Percentiles rank a stretch among this genome's conserved stretches.
Conservation (phyloP, 2,329 filamentous ascomycete genomes). For the Xylaria sp. region DNA sequence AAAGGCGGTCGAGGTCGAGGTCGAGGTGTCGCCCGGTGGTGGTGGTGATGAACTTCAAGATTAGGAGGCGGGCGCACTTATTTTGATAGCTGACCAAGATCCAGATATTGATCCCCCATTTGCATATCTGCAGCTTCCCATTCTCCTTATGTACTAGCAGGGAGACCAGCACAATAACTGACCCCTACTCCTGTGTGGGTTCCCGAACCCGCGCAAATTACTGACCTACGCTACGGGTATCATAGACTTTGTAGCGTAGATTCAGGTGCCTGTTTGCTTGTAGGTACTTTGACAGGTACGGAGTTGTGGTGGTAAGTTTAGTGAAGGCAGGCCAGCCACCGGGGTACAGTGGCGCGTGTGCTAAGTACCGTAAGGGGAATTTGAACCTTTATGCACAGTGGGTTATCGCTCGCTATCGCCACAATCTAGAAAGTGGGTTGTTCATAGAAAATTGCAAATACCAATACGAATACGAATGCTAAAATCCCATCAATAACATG, state of each 20-base stretch:
- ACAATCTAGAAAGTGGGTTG: constrained; percentile 11
- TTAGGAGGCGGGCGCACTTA: constrained; percentile 26
- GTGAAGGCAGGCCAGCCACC: not conserved
- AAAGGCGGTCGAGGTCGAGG: not conserved
- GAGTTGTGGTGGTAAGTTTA: not conserved
- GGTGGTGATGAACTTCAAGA: not conserved
- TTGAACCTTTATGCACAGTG: not conserved
- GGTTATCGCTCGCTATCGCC: constrained; percentile 6
- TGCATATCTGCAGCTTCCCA: constrained; percentile 15
- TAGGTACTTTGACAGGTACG: not conserved
- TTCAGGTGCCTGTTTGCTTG: not conserved
- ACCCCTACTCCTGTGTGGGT: constrained; percentile 1
- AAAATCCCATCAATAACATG: not conserved
- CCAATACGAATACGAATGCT: constrained; percentile 23
- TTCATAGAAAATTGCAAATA: constrained; percentile 21
- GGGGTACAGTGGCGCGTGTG: not conserved
- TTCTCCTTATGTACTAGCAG: constrained; percentile 9
- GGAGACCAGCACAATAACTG: not conserved
- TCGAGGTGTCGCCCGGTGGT: constrained; percentile 9
- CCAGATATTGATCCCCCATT: constrained; percentile 5
- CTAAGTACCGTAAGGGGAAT: not conserved
- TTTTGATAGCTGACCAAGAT: constrained; percentile 17
- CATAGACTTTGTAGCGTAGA: not conserved
- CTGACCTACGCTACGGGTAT: not conserved
- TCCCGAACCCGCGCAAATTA: constrained; percentile 1